These are phyloP conservation scores for Cladosporium halotolerans DNA, from an alignment of 2,329 filamentous ascomycete species.

Conservation along the genomic window DNA sequence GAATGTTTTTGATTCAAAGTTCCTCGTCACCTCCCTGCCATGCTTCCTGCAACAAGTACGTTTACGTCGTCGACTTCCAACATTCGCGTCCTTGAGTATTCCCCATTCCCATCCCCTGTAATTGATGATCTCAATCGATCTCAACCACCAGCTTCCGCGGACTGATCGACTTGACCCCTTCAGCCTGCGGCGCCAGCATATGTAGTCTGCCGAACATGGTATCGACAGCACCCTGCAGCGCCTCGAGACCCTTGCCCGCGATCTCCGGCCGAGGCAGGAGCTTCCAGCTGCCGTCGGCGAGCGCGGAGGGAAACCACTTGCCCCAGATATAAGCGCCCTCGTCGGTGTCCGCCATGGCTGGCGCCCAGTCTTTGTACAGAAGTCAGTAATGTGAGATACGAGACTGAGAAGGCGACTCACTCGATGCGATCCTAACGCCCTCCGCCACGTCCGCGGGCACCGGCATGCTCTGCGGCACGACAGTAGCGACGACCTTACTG, in stretches of 20 bases:
- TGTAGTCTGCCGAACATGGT: constrained; percentile 5
- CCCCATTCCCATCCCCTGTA: not conserved
- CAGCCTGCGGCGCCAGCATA: not conserved
- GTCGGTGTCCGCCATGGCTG: constrained; percentile 22
- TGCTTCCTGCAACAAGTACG: no score
- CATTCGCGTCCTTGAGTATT: no score
- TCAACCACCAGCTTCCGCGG: constrained; percentile 31
- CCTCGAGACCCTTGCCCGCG: constrained; percentile 19
- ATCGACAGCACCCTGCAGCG: constrained; percentile 38
- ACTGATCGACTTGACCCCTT: constrained; percentile 12
- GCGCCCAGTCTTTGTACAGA: constrained; percentile 1
- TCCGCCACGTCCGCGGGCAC: not conserved
- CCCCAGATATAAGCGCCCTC: constrained; percentile 26
- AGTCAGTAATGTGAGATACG: not conserved
- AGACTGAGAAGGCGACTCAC: not conserved
- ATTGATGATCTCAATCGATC: constrained; percentile 14
- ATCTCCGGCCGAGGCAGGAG: constrained; percentile 21
- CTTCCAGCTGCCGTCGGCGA: constrained; percentile 22
- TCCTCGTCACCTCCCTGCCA: no score
- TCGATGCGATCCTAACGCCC: not conserved
- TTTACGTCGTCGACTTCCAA: no score
- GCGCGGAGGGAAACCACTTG: constrained; percentile 28
- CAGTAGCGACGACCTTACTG: constrained; percentile 14
- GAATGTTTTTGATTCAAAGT: no score
- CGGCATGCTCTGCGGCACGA: constrained; percentile 10